Evolutionary conservation across 352 stramenopile species (phyloP).

Genomic region (Pythium pyrilobum): DNA sequence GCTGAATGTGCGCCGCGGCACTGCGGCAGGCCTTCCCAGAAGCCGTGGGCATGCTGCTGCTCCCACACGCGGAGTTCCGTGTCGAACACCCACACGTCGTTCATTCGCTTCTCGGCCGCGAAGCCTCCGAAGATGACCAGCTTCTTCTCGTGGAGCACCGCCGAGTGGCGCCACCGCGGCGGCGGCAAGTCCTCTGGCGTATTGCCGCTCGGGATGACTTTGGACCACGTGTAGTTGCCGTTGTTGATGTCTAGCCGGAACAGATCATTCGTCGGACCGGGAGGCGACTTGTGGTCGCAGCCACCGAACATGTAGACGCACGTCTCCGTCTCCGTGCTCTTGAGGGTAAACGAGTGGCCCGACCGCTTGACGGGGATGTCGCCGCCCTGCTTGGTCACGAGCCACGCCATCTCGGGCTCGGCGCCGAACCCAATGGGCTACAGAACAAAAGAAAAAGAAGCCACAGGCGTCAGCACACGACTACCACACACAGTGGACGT

Average conservation of each 20-base stretch:
- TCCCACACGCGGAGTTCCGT: slow-evolving; percentile 91
- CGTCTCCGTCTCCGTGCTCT: slow-evolving; percentile 61
- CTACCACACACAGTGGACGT: too few relatives aligned
- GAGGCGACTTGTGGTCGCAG: slow-evolving; percentile 87
- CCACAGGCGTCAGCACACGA: neutral
- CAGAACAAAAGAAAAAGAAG: slow-evolving; percentile 22
- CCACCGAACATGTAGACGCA: slow-evolving; percentile 85
- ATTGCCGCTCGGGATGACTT: slow-evolving; percentile 31
- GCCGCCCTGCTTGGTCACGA: slow-evolving; percentile 85
- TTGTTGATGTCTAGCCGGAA: slow-evolving; percentile 91
- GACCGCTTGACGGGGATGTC: slow-evolving; percentile 93
- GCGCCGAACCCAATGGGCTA: slow-evolving; percentile 79
- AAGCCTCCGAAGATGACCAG: slow-evolving; percentile 96
- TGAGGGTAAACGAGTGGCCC: slow-evolving; percentile 93
- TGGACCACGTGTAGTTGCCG: slow-evolving; percentile 73
- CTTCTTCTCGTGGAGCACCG: slow-evolving; percentile 74
- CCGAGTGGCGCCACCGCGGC: slow-evolving; percentile 81
- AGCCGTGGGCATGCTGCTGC: slow-evolving; percentile 81
- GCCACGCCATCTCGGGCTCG: slow-evolving; percentile 88
- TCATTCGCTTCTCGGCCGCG: slow-evolving; percentile 89
- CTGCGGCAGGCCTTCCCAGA: slow-evolving; percentile 88
- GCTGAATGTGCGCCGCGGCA: slow-evolving; percentile 91
- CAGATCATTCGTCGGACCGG: slow-evolving; percentile 92
- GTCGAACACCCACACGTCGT: slow-evolving; percentile 96
- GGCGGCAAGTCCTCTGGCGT: slow-evolving; percentile 57